Evolutionary conservation across 1,284 basidiomycete species (phyloP).

Genomic region (Ceratobasidium sp.): DNA sequence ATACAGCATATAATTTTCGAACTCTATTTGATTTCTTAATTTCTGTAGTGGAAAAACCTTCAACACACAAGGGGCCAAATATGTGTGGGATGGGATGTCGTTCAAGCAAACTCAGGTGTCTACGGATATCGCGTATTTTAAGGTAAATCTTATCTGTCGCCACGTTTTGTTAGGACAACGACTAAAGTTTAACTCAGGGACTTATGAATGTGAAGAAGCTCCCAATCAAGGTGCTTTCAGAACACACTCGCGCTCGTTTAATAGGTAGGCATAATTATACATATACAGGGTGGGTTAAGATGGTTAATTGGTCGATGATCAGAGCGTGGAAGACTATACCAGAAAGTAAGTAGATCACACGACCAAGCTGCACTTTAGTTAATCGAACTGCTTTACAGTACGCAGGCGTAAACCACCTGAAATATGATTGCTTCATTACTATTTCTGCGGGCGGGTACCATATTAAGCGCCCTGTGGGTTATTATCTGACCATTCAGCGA

Average conservation of each 20-base stretch:
- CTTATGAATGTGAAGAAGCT: conserved; percentile 21
- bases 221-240: conserved; percentile 32
- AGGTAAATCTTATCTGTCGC: not conserved
- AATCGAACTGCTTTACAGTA: not conserved
- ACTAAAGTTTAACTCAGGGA: not conserved
- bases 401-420: conserved; percentile 26
- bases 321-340: conserved; percentile 31
- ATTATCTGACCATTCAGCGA: not conserved
- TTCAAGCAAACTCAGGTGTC: conserved; percentile 20
- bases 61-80: conserved; percentile 17
- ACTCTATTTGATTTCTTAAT: not conserved
- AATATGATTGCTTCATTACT: conserved; percentile 17
- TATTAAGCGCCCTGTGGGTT: conserved; percentile 8
- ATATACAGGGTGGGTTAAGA: no score
- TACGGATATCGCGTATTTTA: conserved; percentile 5
- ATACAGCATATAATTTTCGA: not conserved
- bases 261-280: not conserved
- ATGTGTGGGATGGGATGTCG: conserved; percentile 27
- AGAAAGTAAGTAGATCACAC: conserved; percentile 15
- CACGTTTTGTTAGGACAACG: not conserved
- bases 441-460: not conserved
- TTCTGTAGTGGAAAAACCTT: conserved; percentile 20
- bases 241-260: not conserved
- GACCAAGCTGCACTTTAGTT: not conserved
- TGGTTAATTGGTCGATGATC: not conserved